Base-by-base conservation (phyloP, 2,329 filamentous ascomycete species). In the Microcyclospora tardicrescens region DNA sequence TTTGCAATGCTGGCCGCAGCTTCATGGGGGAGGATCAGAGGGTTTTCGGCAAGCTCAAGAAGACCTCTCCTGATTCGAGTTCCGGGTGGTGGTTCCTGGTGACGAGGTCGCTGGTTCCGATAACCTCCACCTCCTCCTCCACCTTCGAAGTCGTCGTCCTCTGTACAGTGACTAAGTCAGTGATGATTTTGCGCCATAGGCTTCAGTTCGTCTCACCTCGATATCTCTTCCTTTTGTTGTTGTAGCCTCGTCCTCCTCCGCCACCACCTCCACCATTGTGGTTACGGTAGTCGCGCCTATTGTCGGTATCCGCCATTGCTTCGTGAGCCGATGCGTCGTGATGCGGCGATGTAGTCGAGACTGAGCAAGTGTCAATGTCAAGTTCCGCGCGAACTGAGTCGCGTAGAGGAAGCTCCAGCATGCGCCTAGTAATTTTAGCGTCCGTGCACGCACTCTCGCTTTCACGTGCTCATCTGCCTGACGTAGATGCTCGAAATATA, bases 31-130 rank as follows among this genome's bases (percentile, higher is more conserved):
- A 77, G 74, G 51, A 81, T 78, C 53, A 86, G 67, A 41, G 83
- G 79, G 51, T 82, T 85, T 64, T 93, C 86, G 44, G 84, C 85
- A 51, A 93, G 78, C 40, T 75, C 72, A 37, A 93, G 68, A 35
- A 93, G 71, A 61, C 89, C 82, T 55, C 80, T 81, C 49, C 84
- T 79, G 45, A 93, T 69, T 46, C 78, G 79, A 36, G 79, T 75
- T 27, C 76, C 73, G 24, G 58, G 57, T 34, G 57, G 58, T 5
- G 84, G 81, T 46, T 81, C 77, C 55, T 89, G 79, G 51, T 79
- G 79, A 56, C 83, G 75, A 51, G 82, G 73, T 46, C 83, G 77
- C 58, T 81, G 81, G 16, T 76, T 73, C 50, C 83, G 77, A 53
- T 78, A 73, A n/a, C 30, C 30, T n/a, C 30, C 30, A 6, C 30